Base-by-base conservation (phyloP, 2,329 filamentous ascomycete species). In the Pseudogymnoascus sp. region DNA sequence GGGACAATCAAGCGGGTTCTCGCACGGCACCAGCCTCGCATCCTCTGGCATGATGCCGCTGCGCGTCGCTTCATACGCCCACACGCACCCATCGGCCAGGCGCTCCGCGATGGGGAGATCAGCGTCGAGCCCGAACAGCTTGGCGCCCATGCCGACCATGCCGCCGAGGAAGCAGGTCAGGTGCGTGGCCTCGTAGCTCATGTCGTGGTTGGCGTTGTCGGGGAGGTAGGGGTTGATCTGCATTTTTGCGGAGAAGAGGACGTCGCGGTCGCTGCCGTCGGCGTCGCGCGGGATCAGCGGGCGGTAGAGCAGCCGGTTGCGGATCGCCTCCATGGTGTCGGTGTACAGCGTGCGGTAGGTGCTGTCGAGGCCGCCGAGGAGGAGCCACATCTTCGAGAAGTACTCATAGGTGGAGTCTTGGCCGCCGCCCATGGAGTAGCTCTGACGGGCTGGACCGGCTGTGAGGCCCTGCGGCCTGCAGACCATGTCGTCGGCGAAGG, bases 341-440 rank as follows among this genome's bases (percentile, higher is more conserved):
- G 88, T 80, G 72, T 96, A 91, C 75, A 96, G 83, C 19, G 81
- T 82, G 65, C 82, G 79, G 74, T 96, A 96, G 72, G 91, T 89
- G 31, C 81, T 77, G 66, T 88, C 84, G 1, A 86, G 79, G 0
- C 91, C 92, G 64, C 90, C 90, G 1, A 96, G 82, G 4, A 96
- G 82, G 11, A 95, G 77, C 71, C 88, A 89, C 78, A 84, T 83
- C 73, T 88, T 89, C 63, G 85, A 80, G 67, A 88, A 86, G 70
- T 89, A 89, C 66, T 89, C 87, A 67, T 89, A 89, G 0, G 86
- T 82, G n/a, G 86, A 89, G 70, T 89, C 87, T 70, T 88, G 83
- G 63, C 80, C 81, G 50, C 85, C 86, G 63, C 86, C 86, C 80
- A 89, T 83, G 63, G 83, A 71, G 53, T 70, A 74, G 79, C 69